A percentile compares a stretch with the other conserved stretches of the same genome.
These are phyloP conservation scores for Ajuga chamaepitys DNA, from an alignment of 257 asterid genomes.

Conservation along the genomic window DNA sequence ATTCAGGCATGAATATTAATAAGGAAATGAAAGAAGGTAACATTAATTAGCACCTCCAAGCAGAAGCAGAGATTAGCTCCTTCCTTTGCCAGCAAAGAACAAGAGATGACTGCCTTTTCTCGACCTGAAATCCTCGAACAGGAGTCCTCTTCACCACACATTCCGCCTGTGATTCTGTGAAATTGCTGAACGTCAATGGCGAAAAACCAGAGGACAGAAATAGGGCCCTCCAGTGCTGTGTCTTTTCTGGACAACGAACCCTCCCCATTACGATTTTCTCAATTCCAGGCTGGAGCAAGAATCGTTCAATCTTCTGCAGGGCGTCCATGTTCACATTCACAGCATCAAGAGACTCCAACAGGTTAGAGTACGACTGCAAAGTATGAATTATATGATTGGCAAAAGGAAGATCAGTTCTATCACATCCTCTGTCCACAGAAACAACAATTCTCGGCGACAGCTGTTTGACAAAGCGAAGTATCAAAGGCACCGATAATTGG, in stretches of 20 bases:
- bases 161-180: conserved; percentile 89
- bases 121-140: conserved; percentile 79
- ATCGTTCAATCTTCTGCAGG: conserved; percentile 78
- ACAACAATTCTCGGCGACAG: conserved; percentile 78
- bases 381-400: conserved; percentile 74
- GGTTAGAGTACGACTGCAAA: conserved; percentile 64
- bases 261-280: conserved; percentile 60
- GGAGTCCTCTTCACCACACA: conserved; percentile 86
- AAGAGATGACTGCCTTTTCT: conserved; percentile 86
- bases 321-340: conserved; percentile 71
- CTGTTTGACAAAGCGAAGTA: conserved; percentile 74
- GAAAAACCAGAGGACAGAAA: conserved; percentile 76
- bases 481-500: conserved; percentile 45
- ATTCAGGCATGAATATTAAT: conserved; percentile 37
- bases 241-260: conserved; percentile 54
- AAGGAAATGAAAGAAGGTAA: conserved; percentile 25
- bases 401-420: conserved; percentile 85
- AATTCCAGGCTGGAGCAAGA: conserved; percentile 69
- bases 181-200: conserved; percentile 65
- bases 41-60: conserved; percentile 90
- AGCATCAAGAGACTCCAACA: conserved; percentile 84
- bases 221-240: conserved; percentile 83
- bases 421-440: conserved; percentile 82
- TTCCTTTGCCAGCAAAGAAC: conserved; percentile 94
- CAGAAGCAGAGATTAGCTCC: conserved; percentile 92